Evolutionary conservation across 208 protist genomes (phyloP).

Genomic region (Crithidia expoeki): DNA sequence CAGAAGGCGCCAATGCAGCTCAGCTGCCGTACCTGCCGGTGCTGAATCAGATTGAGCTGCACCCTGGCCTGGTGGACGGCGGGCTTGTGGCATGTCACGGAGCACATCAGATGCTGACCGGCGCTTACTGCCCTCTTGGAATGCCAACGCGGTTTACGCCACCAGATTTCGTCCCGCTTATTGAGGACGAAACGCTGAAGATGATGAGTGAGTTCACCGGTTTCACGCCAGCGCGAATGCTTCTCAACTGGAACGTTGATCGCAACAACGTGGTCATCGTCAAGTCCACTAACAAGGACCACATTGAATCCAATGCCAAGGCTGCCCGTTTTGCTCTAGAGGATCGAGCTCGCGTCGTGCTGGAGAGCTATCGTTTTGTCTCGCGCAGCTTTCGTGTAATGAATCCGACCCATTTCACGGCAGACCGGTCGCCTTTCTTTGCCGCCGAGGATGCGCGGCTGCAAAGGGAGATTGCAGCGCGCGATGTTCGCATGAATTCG

Average conservation of each 20-base stretch:
- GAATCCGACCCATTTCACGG: constrained; percentile 74
- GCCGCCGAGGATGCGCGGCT: constrained; percentile 26
- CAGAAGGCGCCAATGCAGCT: constrained; percentile 21
- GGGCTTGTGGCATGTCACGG: constrained; percentile 54
- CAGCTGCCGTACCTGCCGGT: constrained; percentile 51
- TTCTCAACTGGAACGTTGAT: constrained; percentile 85
- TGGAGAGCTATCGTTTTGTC: constrained; percentile 58
- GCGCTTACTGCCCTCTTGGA: constrained; percentile 88
- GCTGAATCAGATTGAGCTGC: constrained; percentile 92
- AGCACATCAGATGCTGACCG: constrained; percentile 72
- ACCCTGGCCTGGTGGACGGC: constrained; percentile 70
- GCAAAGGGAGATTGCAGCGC: constrained; percentile 7
- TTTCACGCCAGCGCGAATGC: constrained; percentile 62
- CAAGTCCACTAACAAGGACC: constrained; percentile 72
- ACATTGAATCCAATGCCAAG: constrained; percentile 88
- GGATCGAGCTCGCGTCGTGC: constrained; percentile 54
- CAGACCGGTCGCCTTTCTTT: constrained; percentile 67
- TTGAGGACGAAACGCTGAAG: constrained; percentile 47
- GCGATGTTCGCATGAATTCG: neutral
- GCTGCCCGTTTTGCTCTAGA: constrained; percentile 68
- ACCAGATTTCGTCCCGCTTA: constrained; percentile 54
- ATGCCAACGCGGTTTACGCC: constrained; percentile 73
- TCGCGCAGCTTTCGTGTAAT: constrained; percentile 64
- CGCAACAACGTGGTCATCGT: constrained; percentile 85
- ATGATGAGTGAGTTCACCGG: constrained; percentile 66